Conservation (phyloP, 495 filamentous ascomycete species). For the Thozetella sp. region DNA sequence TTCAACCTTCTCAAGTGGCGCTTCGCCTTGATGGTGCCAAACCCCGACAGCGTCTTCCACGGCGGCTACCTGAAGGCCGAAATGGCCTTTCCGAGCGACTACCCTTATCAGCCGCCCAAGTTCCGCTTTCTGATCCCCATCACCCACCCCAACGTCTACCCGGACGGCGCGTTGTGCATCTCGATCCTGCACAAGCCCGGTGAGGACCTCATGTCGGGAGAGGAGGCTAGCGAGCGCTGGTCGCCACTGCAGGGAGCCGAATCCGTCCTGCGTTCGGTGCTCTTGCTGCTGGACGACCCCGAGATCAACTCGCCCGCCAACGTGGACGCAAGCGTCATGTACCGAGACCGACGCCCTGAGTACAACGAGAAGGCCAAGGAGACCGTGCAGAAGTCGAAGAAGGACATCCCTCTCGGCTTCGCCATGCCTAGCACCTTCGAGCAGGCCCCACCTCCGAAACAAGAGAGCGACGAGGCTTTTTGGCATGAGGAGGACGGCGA, state of each 20-base stretch:
- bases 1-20: slow-evolving; percentile 85
- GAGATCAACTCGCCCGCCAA: slow-evolving; percentile 94
- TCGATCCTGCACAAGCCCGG: slow-evolving; percentile 93
- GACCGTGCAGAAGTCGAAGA: slow-evolving; percentile 72
- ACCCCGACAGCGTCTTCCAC: slow-evolving; percentile 87
- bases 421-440: slow-evolving; percentile 77
- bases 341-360: slow-evolving; percentile 66
- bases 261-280: slow-evolving; percentile 87
- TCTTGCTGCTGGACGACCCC: slow-evolving; percentile 92
- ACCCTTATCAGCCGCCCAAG: slow-evolving; percentile 89
- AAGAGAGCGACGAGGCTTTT: slow-evolving; percentile 74
- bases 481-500: slow-evolving; percentile 86
- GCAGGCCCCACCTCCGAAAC: slow-evolving; percentile 62
- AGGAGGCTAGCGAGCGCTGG: slow-evolving; percentile 88
- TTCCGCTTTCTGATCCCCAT: slow-evolving; percentile 82
- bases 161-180: slow-evolving; percentile 90
- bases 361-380: slow-evolving; percentile 72
- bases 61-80: slow-evolving; percentile 89
- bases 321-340: slow-evolving; percentile 87
- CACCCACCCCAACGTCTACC: slow-evolving; percentile 93
- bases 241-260: slow-evolving; percentile 90
- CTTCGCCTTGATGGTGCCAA: slow-evolving; percentile 87
- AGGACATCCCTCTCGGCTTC: slow-evolving; percentile 80
- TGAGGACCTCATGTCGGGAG: slow-evolving; percentile 89
- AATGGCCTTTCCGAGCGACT: slow-evolving; percentile 87